Base-by-base conservation (phyloP, 345 rosid species). In the Lepidium didymum region DNA sequence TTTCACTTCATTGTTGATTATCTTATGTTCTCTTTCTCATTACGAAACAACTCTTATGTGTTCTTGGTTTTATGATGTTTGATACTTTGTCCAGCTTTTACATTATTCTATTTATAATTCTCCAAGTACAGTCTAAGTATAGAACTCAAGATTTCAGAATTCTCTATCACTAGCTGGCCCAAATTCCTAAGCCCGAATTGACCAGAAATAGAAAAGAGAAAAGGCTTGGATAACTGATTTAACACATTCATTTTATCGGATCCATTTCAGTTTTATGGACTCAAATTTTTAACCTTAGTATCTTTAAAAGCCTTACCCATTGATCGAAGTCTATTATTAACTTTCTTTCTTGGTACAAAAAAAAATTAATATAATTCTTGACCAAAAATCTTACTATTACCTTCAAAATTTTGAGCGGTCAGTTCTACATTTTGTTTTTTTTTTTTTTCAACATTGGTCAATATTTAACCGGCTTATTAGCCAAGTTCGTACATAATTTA, bases 1-100 rank as follows among this genome's bases (percentile, higher is more conserved):
- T n/a, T 64, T 56, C 71, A 33, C 47, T 34, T 58, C 23, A 40
- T 25, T 58, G 70, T 46, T 56, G 23, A 40, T 73, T 65, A 53
- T 31, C 27, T 34, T 52, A 8, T 37, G 8, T 23, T 73, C 21
- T 61, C 5, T 43, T 52, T 15, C 47, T 41, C 33, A 6, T 65
- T 63, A 19, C 64, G 64, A 46, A 46, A 38, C 53, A 29, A 1
- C 31, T 64, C 25, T 52, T 38, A 8, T 64, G 16, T 47, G 31
- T 50, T 71, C 42, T 71, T 55, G 55, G 42, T 38, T 62, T 62
- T 0, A 36, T 10, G 25, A 62, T 25, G 56, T 44, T 54, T 25
- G 7, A 23, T 53, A 27, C 8, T 53, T 42, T 42, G 35, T 10
- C 61, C 29, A 41, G 19, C 8, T 52, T 40, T 52, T 52, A 31